These are phyloP conservation scores for Smittium culicis DNA, from an alignment of 371 early-diverging fungal genomes.

Conservation along the genomic window DNA sequence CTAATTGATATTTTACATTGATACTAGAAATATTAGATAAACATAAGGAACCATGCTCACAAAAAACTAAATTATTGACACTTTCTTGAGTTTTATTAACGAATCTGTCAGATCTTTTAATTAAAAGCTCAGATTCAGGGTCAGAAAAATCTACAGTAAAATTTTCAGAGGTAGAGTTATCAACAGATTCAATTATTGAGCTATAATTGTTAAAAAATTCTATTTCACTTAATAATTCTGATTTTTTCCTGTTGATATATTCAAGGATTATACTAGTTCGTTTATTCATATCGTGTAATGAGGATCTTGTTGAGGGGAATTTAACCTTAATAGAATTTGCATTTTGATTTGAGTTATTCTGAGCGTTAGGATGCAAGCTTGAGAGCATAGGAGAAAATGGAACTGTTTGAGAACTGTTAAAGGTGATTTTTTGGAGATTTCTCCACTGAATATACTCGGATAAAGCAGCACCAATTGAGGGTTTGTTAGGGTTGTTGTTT, in stretches of 20 bases:
- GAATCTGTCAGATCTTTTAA: no score
- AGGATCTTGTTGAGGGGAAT: conserved; percentile 23
- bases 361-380: not conserved
- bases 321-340: conserved; percentile 15
- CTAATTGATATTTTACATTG: no score
- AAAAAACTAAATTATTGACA: no score
- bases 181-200: not conserved
- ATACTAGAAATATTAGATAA: not conserved
- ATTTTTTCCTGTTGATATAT: conserved; percentile 28
- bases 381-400: not conserved
- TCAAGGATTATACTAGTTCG: conserved; percentile 30
- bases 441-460: conserved; percentile 5
- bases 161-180: not conserved
- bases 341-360: not conserved
- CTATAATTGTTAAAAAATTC: not conserved
- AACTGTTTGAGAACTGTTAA: not conserved
- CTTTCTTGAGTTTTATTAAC: no score
- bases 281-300: conserved; percentile 21
- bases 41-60: not conserved
- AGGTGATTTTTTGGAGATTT: not conserved
- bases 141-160: not conserved
- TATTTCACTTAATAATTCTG: conserved; percentile 27
- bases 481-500: no score
- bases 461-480: not conserved
- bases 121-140: not conserved